These are phyloP conservation scores for Tolypocladium guangdongense DNA, from an alignment of 2,329 filamentous ascomycete genomes.

Conservation along the genomic window DNA sequence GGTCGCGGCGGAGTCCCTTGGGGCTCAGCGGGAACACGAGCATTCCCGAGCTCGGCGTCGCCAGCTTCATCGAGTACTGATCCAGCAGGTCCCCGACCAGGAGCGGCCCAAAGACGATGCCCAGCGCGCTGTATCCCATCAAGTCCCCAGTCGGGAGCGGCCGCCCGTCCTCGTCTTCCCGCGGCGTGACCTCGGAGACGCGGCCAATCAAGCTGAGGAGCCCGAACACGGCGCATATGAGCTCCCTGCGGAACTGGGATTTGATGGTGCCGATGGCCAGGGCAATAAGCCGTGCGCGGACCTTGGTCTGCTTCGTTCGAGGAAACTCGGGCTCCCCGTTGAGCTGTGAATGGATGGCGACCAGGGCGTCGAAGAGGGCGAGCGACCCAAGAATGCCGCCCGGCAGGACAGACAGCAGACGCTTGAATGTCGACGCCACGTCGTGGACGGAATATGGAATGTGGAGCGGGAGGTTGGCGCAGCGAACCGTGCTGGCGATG, in stretches of 20 bases:
- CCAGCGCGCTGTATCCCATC: constrained; percentile 54
- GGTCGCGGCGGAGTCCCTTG: constrained; percentile 23
- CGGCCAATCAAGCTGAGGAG: constrained; percentile 51
- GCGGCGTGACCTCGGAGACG: constrained; percentile 39
- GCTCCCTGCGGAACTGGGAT: constrained; percentile 48
- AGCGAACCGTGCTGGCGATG: constrained; percentile 47
- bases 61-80: constrained; percentile 36
- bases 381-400: constrained; percentile 57
- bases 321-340: constrained; percentile 39
- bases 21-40: constrained; percentile 31
- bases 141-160: constrained; percentile 44
- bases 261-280: constrained; percentile 48
- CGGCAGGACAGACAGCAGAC: constrained; percentile 49
- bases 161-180: constrained; percentile 39
- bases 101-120: constrained; percentile 55
- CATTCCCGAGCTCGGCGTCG: constrained; percentile 28
- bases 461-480: constrained; percentile 47
- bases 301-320: constrained; percentile 41
- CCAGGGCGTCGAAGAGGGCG: constrained; percentile 48
- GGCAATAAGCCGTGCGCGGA: constrained; percentile 55
- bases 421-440: constrained; percentile 57
- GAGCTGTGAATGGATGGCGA: constrained; percentile 48
- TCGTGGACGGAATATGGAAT: constrained; percentile 51
- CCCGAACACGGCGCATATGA: constrained; percentile 58
- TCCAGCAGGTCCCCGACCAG: constrained; percentile 47